Evolutionary conservation across 2,329 filamentous ascomycete genomes (phyloP).

Genomic region (Truncatella angustata): DNA sequence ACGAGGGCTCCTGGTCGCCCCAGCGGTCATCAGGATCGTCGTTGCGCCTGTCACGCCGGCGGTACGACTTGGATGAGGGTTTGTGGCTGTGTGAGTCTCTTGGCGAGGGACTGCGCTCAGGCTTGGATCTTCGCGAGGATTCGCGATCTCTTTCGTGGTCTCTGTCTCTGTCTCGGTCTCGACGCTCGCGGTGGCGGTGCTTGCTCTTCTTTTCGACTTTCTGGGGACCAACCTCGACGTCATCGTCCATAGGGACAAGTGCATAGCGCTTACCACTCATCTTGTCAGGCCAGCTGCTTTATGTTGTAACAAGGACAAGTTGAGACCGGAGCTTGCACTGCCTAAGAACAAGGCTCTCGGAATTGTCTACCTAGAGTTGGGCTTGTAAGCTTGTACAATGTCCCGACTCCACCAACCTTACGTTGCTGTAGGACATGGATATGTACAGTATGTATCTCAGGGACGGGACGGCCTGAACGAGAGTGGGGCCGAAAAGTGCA

Average conservation of each 20-base stretch:
- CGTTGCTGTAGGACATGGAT: too few species aligned
- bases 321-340: background rate
- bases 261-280: constrained; percentile 63
- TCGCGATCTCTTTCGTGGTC: constrained; percentile 29
- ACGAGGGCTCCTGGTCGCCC: constrained; percentile 70
- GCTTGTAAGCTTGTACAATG: too few species aligned
- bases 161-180: constrained; percentile 22
- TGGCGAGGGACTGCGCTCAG: constrained; percentile 28
- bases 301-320: background rate
- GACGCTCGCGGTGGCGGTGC: constrained; percentile 33
- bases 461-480: too few species aligned
- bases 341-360: too few species aligned
- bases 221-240: constrained; percentile 55
- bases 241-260: constrained; percentile 66
- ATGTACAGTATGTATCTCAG: too few species aligned
- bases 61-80: constrained; percentile 42
- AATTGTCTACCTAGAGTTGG: too few species aligned
- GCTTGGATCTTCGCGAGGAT: background rate
- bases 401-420: too few species aligned
- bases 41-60: constrained; percentile 33
- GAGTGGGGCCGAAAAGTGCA: too few species aligned
- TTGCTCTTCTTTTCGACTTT: constrained; percentile 44
- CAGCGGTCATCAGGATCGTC: constrained; percentile 72
- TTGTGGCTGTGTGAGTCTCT: constrained; percentile 25
- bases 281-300: background rate